phyloP scores from a whole-genome alignment of 352 stramenopile genomes.

The Thraustochytrium sp. region DNA sequence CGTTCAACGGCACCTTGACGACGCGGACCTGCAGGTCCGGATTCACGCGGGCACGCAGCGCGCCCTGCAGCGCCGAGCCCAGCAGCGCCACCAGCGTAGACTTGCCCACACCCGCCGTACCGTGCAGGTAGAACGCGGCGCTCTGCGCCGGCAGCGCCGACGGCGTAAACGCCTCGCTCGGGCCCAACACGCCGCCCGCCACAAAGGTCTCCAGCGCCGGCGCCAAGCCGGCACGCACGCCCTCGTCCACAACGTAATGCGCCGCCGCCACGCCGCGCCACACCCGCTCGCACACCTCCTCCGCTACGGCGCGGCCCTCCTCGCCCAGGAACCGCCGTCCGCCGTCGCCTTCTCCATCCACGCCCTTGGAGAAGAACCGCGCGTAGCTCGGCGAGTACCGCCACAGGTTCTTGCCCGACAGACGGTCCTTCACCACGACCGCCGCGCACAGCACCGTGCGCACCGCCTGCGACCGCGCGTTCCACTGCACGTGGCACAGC shows the following conservation, averaged over 20 bases:
- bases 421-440: background rate
- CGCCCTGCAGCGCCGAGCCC: background rate
- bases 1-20: constrained; percentile 40
- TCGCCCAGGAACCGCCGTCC: background rate
- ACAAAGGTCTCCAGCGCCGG: background rate
- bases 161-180: background rate
- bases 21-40: background rate
- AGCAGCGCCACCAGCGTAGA: constrained; percentile 33
- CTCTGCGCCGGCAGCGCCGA: background rate
- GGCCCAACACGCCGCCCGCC: background rate
- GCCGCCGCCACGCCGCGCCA: background rate
- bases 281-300: background rate
- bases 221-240: background rate
- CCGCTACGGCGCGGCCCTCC: background rate
- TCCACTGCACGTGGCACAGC: constrained; percentile 14
- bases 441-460: background rate
- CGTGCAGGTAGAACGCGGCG: constrained; percentile 12
- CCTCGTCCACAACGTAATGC: constrained; percentile 11
- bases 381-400: constrained; percentile 24
- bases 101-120: constrained; percentile 25
- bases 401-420: background rate
- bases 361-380: background rate
- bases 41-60: constrained; percentile 1
- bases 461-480: background rate
- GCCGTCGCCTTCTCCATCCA: background rate